A percentile compares a stretch with the other conserved stretches of the same genome.
phyloP scores from a whole-genome alignment of 257 asterid genomes.

The Nyctanthes arbortristis region DNA sequence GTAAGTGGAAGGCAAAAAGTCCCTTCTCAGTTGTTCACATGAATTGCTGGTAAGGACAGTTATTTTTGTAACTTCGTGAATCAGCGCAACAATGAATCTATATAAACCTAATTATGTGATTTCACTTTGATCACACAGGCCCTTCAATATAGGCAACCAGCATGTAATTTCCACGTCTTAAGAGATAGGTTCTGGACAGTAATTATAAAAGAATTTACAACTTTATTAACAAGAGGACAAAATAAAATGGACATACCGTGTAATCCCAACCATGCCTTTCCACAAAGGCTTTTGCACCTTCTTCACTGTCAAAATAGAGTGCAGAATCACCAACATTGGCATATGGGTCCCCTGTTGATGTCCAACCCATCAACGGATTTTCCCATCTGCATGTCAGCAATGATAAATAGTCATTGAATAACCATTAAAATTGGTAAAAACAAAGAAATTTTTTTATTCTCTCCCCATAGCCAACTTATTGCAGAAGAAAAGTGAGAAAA shows the following conservation, averaged over 20 bases:
- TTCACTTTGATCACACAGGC: conserved; percentile 1
- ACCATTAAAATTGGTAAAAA: conserved; percentile 1
- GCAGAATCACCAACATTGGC: conserved; percentile 94
- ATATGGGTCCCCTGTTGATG: conserved; percentile 99
- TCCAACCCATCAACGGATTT: conserved; percentile 99
- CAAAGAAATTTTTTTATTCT: not conserved
- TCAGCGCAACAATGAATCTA: conserved; percentile 5
- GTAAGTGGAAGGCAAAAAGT: not conserved
- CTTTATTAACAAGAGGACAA: conserved; percentile 14
- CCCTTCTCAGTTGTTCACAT: not conserved
- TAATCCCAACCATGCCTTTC: conserved; percentile 94
- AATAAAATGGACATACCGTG: conserved; percentile 46
- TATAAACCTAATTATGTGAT: not conserved
- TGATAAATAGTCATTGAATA: conserved; percentile 4
- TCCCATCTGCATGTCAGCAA: conserved; percentile 75
- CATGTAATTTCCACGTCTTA: conserved; percentile 3
- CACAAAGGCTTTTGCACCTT: conserved; percentile 81
- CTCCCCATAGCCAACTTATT: conserved; percentile 7
- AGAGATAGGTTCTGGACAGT: not conserved
- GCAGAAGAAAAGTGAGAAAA: conserved; percentile 10
- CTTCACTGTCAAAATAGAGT: conserved; percentile 76
- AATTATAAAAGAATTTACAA: conserved; percentile 1
- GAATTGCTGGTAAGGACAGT: conserved; percentile 1
- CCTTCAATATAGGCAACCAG: not conserved
- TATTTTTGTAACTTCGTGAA: conserved; percentile 8